phyloP scores from a whole-genome alignment of 1,284 basidiomycete species.

The Wolfiporia cocos region DNA sequence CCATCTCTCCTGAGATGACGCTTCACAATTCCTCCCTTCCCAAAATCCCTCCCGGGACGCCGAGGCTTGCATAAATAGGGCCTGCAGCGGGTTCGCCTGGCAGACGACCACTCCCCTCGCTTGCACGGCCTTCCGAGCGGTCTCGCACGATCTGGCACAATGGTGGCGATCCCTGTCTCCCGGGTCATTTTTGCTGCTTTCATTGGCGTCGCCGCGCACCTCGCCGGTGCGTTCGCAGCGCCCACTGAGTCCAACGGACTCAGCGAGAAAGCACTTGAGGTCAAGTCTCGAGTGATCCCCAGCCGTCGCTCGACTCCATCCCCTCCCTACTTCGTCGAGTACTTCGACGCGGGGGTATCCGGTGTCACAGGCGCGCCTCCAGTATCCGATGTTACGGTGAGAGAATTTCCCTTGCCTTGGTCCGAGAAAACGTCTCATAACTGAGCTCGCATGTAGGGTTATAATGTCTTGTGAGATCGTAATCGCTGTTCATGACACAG shows the following conservation, averaged over 20 bases:
- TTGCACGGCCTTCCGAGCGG: too few species aligned
- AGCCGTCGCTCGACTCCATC: conserved; percentile 6
- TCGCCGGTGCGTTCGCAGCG: conserved; percentile 1
- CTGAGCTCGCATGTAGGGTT: conserved; percentile 28
- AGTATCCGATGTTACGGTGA: conserved; percentile 30
- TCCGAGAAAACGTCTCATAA: neutral
- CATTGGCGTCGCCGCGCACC: neutral
- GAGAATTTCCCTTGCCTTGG: too few species aligned
- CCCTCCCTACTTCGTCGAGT: conserved; percentile 37
- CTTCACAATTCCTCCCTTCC: too few species aligned
- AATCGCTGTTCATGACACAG: neutral
- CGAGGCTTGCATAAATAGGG: too few species aligned
- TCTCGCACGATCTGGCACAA: too few species aligned
- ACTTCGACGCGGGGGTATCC: conserved; percentile 32
- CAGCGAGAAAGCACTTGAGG: conserved; percentile 5
- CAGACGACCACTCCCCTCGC: too few species aligned
- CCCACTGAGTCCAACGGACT: conserved; percentile 5
- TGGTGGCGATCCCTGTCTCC: conserved; percentile 1
- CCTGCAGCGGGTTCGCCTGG: too few species aligned
- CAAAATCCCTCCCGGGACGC: too few species aligned
- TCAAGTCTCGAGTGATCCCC: conserved; percentile 3
- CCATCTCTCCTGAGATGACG: too few species aligned
- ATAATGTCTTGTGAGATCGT: conserved; percentile 39
- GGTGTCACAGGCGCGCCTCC: conserved; percentile 32
- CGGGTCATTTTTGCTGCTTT: neutral